Conservation (phyloP, 352 stramenopile genomes). For the Globisporangium emineosum region DNA sequence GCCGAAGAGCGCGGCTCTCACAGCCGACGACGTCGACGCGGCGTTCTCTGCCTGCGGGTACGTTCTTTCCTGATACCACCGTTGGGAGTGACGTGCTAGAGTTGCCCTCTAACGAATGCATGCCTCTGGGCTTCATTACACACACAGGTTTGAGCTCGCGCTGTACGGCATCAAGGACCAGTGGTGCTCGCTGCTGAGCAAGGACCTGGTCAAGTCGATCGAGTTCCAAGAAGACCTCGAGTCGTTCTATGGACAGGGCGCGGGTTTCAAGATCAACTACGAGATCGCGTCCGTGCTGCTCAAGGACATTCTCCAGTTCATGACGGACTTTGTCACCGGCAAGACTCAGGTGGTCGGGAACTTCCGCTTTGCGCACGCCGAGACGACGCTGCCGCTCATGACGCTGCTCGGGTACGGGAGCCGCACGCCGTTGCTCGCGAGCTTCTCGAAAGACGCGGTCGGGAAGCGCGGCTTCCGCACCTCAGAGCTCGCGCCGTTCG, state of each 20-base stretch:
- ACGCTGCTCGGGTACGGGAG: constrained; percentile 50
- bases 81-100: background rate
- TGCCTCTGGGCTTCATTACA: background rate
- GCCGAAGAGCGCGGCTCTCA: constrained; percentile 16
- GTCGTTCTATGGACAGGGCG: constrained; percentile 46
- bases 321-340: constrained; percentile 18
- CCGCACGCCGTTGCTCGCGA: constrained; percentile 25
- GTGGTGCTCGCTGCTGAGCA: constrained; percentile 50
- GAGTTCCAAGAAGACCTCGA: constrained; percentile 49
- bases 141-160: constrained; percentile 43
- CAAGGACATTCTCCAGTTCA: constrained; percentile 31
- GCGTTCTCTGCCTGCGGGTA: constrained; percentile 49
- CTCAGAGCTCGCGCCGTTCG: constrained; percentile 40
- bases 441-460: constrained; percentile 28
- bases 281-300: constrained; percentile 46
- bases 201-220: constrained; percentile 26
- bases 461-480: constrained; percentile 32
- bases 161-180: constrained; percentile 34
- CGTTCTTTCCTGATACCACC: background rate
- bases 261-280: constrained; percentile 48
- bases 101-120: background rate
- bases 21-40: constrained; percentile 28
- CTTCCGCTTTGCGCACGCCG: constrained; percentile 62
- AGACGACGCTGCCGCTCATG: constrained; percentile 71
- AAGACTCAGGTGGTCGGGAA: constrained; percentile 21